These are phyloP conservation scores for Fusarium napiforme DNA, from an alignment of 2,329 filamentous ascomycete genomes.

Conservation along the genomic window DNA sequence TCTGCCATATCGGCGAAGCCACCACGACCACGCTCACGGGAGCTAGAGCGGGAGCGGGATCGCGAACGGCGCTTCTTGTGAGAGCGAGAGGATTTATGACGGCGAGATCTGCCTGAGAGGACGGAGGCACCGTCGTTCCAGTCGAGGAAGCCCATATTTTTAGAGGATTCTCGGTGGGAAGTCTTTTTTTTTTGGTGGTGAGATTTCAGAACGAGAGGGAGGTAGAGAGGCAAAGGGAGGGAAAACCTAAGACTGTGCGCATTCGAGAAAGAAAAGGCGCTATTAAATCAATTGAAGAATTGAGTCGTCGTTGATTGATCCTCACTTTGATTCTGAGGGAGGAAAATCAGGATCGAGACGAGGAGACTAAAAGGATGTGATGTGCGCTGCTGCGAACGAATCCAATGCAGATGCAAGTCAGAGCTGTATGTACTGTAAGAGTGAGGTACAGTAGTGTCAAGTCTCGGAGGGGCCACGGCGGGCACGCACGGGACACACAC, in stretches of 20 bases:
- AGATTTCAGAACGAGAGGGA: not conserved
- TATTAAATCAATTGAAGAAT: conserved; percentile 2
- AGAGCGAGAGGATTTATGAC: conserved; percentile 46
- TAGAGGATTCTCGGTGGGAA: not conserved
- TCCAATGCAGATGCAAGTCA: conserved; percentile 39
- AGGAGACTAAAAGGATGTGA: not conserved
- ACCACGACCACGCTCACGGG: conserved; percentile 47
- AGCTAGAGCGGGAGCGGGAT: conserved; percentile 53
- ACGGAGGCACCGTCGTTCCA: conserved; percentile 49
- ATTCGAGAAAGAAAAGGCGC: conserved; percentile 3
- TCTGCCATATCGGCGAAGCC: conserved; percentile 48
- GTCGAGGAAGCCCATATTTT: conserved; percentile 50
- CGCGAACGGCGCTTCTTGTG: conserved; percentile 51
- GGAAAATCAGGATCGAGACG: conserved; percentile 5
- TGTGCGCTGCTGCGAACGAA: conserved; percentile 19
- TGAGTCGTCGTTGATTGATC: not conserved
- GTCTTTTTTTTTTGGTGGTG: not conserved
- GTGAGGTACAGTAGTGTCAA: conserved; percentile 7
- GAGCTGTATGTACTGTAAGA: conserved; percentile 22
- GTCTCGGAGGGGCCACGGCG: conserved; percentile 2
- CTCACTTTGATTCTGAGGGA: not conserved
- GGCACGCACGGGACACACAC: conserved; percentile 3
- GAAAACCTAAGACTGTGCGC: conserved; percentile 10
- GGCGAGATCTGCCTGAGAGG: conserved; percentile 45
- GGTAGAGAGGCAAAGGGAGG: not conserved